Conservation (phyloP, 2,329 filamentous ascomycete species). For the Aphanoascus verrucosus region DNA sequence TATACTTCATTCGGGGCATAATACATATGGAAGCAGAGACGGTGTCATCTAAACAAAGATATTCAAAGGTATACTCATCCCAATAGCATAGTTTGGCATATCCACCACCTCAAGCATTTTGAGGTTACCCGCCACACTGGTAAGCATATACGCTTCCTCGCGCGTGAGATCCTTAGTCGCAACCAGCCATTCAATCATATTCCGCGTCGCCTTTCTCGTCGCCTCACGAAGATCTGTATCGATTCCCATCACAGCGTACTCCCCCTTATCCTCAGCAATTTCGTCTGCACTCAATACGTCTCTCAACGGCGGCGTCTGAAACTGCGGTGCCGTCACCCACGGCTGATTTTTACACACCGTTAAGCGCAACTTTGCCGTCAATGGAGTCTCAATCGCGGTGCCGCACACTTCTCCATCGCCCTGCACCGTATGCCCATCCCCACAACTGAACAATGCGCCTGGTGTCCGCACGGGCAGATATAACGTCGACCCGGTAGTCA, state of each 20-base stretch:
- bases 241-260: slow-evolving; percentile 41
- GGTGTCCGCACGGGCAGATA: slow-evolving; percentile 42
- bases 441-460: slow-evolving; percentile 45
- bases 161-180: slow-evolving; percentile 38
- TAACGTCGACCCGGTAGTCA: slow-evolving; percentile 39
- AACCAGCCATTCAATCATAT: slow-evolving; percentile 42
- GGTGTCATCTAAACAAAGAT: slow-evolving; percentile 31
- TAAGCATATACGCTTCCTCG: slow-evolving; percentile 44
- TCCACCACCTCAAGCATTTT: slow-evolving; percentile 45
- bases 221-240: slow-evolving; percentile 41
- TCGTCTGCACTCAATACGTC: slow-evolving; percentile 20
- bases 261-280: slow-evolving; percentile 27
- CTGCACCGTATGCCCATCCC: slow-evolving; percentile 46
- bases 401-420: slow-evolving; percentile 47
- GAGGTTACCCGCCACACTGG: slow-evolving; percentile 42
- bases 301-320: slow-evolving; percentile 28
- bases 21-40: background rate
- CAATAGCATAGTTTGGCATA: slow-evolving; percentile 45
- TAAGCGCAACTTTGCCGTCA: slow-evolving; percentile 41
- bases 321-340: slow-evolving; percentile 42
- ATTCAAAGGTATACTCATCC: slow-evolving; percentile 41
- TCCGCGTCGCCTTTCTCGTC: slow-evolving; percentile 39
- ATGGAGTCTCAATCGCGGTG: slow-evolving; percentile 47
- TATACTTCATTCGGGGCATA: background rate
- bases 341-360: slow-evolving; percentile 39